These are phyloP conservation scores for Entomortierella parvispora DNA, from an alignment of 192 early-diverging fungal species.

Conservation along the genomic window DNA sequence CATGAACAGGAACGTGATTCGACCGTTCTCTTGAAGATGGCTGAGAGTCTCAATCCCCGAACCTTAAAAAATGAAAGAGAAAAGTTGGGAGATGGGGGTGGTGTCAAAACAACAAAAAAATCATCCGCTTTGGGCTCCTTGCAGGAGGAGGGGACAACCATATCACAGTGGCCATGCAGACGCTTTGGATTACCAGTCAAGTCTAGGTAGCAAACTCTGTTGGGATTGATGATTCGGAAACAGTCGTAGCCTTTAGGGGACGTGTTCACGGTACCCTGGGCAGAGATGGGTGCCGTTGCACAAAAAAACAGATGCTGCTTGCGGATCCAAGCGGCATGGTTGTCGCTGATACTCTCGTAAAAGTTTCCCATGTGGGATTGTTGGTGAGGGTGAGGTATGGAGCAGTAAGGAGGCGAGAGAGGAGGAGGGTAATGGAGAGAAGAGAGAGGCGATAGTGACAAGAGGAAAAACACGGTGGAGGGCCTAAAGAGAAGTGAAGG, in stretches of 20 bases:
- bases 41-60: conserved; percentile 64
- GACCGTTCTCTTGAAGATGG: conserved; percentile 66
- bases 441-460: not conserved
- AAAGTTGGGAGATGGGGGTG: not conserved
- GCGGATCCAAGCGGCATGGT: conserved; percentile 55
- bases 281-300: conserved; percentile 55
- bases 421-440: too few species aligned
- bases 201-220: conserved; percentile 39
- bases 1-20: conserved; percentile 69
- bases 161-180: not conserved
- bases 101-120: not conserved
- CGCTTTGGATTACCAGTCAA: conserved; percentile 19
- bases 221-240: conserved; percentile 54
- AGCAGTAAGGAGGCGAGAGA: not conserved
- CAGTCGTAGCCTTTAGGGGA: conserved; percentile 68
- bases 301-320: conserved; percentile 64
- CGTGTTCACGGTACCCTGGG: conserved; percentile 58
- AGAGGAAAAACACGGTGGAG: not conserved
- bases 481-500: not conserved
- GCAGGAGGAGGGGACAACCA: not conserved
- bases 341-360: conserved; percentile 46
- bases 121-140: not conserved
- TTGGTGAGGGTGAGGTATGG: not conserved
- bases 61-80: not conserved
- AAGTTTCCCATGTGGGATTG: conserved; percentile 53